phyloP scores from a whole-genome alignment of 441 rosid species.

The Oxalis stricta region DNA sequence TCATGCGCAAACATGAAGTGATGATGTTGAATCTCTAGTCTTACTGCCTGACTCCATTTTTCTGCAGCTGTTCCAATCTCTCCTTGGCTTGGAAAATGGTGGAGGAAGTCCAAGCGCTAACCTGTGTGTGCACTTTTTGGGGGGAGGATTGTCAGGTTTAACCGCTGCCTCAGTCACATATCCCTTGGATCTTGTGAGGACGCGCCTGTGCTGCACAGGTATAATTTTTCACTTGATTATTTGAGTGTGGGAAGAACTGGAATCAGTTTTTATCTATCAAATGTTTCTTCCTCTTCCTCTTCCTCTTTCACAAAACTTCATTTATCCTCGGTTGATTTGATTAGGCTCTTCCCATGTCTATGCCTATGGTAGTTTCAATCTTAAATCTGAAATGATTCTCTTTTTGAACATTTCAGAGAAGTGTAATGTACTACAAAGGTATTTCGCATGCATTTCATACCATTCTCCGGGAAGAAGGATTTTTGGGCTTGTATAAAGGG shows the following conservation, averaged over 20 bases:
- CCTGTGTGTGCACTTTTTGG: constrained; percentile 53
- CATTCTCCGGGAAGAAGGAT: constrained; percentile 75
- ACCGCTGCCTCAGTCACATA: constrained; percentile 88
- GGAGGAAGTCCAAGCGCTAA: constrained; percentile 22
- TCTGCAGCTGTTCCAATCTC: constrained; percentile 42
- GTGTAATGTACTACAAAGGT: constrained; percentile 62
- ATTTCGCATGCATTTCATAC: constrained; percentile 63
- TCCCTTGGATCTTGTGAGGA: constrained; percentile 94
- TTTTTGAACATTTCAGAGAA: constrained; percentile 44
- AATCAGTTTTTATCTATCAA: background rate
- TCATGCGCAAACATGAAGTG: background rate
- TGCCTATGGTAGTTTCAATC: background rate
- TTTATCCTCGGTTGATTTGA: no score
- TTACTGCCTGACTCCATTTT: background rate
- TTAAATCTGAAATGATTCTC: constrained; percentile 2
- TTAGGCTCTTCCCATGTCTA: background rate
- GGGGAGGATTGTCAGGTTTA: constrained; percentile 90
- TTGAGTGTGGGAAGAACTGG: constrained; percentile 8
- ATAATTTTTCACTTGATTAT: constrained; percentile 13
- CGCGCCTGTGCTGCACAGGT: constrained; percentile 97
- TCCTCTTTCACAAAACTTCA: no score
- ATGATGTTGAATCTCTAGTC: background rate
- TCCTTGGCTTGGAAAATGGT: constrained; percentile 25
- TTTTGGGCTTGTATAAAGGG: constrained; percentile 77
- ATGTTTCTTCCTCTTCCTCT: background rate